phyloP scores from a whole-genome alignment of 2,329 filamentous ascomycete genomes.

The Pseudogymnoascus sp. region DNA sequence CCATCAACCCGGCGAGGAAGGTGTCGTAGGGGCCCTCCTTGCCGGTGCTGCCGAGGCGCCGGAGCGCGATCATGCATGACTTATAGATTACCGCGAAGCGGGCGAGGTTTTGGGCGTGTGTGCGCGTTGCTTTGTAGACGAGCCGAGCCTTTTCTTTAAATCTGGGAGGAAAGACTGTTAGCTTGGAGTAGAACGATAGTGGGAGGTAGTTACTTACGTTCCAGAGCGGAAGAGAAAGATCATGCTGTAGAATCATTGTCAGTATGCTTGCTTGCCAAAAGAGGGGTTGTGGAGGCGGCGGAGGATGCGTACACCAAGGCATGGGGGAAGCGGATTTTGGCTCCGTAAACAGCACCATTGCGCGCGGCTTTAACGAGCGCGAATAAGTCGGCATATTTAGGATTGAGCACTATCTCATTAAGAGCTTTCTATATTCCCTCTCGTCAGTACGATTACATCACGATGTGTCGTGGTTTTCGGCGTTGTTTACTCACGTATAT shows the following conservation, averaged over 20 bases:
- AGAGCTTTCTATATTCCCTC: conserved; percentile 32
- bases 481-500: conserved; percentile 7
- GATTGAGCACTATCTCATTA: conserved; percentile 72
- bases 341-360: conserved; percentile 94
- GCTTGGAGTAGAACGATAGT: neutral
- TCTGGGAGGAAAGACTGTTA: conserved; percentile 25
- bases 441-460: conserved; percentile 10
- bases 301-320: conserved; percentile 62
- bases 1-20: conserved; percentile 78
- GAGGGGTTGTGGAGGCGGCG: neutral
- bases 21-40: conserved; percentile 69
- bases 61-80: conserved; percentile 64
- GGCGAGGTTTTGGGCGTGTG: conserved; percentile 85
- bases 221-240: conserved; percentile 92
- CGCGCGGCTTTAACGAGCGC: conserved; percentile 85
- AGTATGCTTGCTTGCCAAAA: conserved; percentile 1
- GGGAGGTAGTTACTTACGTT: conserved; percentile 49
- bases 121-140: conserved; percentile 76
- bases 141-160: conserved; percentile 69
- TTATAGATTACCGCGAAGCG: conserved; percentile 92
- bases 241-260: conserved; percentile 51
- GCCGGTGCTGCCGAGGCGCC: conserved; percentile 49
- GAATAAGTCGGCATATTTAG: conserved; percentile 75
- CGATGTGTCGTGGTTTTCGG: neutral
- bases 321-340: conserved; percentile 97